Evolutionary conservation across 2,329 filamentous ascomycete genomes (phyloP), one percentile per base, ranked within the genome.

Genomic region (Epicoccum sorghinum): DNA sequence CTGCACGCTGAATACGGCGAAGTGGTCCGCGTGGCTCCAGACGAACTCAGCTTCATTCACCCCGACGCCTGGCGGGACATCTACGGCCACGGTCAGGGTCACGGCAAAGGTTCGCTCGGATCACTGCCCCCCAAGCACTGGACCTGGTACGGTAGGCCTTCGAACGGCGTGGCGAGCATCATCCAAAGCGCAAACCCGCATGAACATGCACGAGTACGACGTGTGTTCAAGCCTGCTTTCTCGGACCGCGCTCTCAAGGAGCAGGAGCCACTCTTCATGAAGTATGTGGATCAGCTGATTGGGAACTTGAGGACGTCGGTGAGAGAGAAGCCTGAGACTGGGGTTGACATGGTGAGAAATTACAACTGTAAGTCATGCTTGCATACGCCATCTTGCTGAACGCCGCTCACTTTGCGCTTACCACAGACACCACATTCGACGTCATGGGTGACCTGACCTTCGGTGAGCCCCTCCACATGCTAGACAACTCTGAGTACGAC

Each of bases 1-100:
- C 56, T 79, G n/a, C 77, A 79, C 45, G 49, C 64, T 6, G 63
- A 73, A 53, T 78, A 78, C 54, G 78, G 78, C 22, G 65, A 72
- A 3, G 65, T 78, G 4, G 77, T 80, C 3, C 68, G 78, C 6
- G 55, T 77, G 10, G 62, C 66, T 4, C 76, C 77, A 0, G 71
- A 78, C 33, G 73, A 80, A 49, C 32, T 79, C 1, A 77, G 74
- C 24, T 75, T 73, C 60, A 75, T 67, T 27, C 60, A 72, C 9
- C 68, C 70, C 7, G 63, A 77, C 10, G 69, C 70, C 0, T 74
- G 70, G 68, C 60, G 38, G n/a, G 46, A 49, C 38, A 49, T 49
- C 9, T 49, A 41, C 30, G 27, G 46, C 12, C 30, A 71, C 41
- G 68, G 67, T 14, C 62, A 67, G 44, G 59, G 64, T 22, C 59